phyloP scores from a whole-genome alignment of 179 eudicot genomes.

The Heliamphora pulchella region DNA sequence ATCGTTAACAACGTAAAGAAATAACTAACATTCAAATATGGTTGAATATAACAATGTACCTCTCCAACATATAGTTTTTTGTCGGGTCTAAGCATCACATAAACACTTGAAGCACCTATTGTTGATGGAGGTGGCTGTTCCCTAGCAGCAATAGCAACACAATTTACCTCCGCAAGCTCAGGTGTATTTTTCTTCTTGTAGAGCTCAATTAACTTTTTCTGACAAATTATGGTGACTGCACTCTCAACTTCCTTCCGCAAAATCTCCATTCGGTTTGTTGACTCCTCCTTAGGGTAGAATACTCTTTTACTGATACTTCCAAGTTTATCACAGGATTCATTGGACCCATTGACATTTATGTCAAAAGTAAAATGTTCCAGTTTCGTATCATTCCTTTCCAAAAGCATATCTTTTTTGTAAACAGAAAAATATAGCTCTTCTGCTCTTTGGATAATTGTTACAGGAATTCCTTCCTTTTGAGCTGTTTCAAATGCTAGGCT shows the following conservation, averaged over 20 bases:
- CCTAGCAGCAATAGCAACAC: constrained; percentile 50
- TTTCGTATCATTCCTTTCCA: constrained; percentile 17
- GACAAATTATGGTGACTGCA: constrained; percentile 50
- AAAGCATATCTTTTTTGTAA: constrained; percentile 29
- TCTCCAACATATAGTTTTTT: constrained; percentile 71
- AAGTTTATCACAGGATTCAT: constrained; percentile 17
- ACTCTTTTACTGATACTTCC: constrained; percentile 6
- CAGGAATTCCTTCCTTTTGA: constrained; percentile 77
- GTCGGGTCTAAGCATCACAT: constrained; percentile 75
- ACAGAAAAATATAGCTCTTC: constrained; percentile 58
- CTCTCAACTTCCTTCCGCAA: constrained; percentile 40
- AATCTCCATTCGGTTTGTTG: constrained; percentile 22
- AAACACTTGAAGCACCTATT: constrained; percentile 85
- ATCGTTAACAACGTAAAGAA: neutral
- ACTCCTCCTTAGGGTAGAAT: constrained; percentile 11
- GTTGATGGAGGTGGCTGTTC: constrained; percentile 94
- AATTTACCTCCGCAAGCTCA: constrained; percentile 37
- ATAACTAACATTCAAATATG: neutral
- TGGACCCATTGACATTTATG: constrained; percentile 11
- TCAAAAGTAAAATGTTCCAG: constrained; percentile 14
- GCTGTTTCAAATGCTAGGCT: constrained; percentile 99
- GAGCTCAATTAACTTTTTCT: constrained; percentile 47
- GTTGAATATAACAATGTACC: constrained; percentile 33
- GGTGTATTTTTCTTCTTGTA: constrained; percentile 26
- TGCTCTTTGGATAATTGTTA: constrained; percentile 62